Evolutionary conservation across 75 land plant species (phyloP), one percentile per base, ranked within the genome.

Genomic region (Picea glauca): DNA sequence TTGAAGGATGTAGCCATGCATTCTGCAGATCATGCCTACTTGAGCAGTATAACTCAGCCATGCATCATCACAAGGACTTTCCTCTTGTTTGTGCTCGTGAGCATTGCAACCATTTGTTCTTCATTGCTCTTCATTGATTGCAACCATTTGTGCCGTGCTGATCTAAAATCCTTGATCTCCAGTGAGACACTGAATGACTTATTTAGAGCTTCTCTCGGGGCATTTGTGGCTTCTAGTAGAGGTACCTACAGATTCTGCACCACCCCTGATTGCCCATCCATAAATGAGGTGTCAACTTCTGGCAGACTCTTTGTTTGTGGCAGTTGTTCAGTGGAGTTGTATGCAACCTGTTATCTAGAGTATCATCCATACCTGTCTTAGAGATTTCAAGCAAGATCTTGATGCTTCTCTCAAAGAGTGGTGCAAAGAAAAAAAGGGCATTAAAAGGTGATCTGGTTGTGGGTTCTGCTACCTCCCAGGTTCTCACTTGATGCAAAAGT

Each of bases 201-300:
- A 38, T 89, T 89, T 60, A 78, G 85, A 76, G 87, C 94, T n/a
- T 91, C 96, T 0, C 23, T 93, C 50, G 86, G 88, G 20, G 86
- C 90, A 13, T 91, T 83, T 80, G 92, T 93, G 8, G 89, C 90
- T 23, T 74, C 87, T 0, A 91, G 85, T 70, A 81, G 80, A 11
- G 91, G 91, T 1, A 73, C 33, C 4, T 92, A 90, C 87, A 78
- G 85, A 60, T 92, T 90, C 60, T 94, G 96, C 72, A 86, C 92
- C 35, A 86, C 96, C 13, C 96, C 96, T 17, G 96, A 94, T 73
- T 94, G 96, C 70, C 94, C 92, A 17, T 78, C 89, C 5, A 85
- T 94, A 14, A 91, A 94, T 59, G 63, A 76, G 21, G 91, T 85
- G 9, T 81, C 87, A 1, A 60, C 57, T 5, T 12, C 79, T 12